Percentiles rank a stretch among this genome's conserved stretches.
These are phyloP conservation scores for Botrytis pseudocinerea DNA, from an alignment of 2,329 filamentous ascomycete genomes.

Conservation along the genomic window DNA sequence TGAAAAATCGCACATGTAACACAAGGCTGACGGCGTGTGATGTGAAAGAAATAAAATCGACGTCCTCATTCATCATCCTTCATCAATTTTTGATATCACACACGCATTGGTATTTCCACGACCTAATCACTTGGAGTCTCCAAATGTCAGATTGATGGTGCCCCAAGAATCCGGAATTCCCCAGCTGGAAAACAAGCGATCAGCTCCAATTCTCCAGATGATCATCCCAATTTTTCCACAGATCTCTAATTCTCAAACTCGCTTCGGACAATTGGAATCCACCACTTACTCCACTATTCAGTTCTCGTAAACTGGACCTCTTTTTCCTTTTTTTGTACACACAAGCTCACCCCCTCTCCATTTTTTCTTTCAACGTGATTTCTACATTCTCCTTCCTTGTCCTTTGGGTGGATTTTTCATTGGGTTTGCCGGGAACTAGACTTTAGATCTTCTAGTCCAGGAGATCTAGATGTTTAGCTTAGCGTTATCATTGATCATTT, in stretches of 20 bases:
- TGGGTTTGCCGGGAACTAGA: background rate
- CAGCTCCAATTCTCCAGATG: conserved; percentile 22
- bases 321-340: background rate
- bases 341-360: conserved; percentile 8
- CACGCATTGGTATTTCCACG: background rate
- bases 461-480: conserved; percentile 1
- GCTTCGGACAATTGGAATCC: background rate
- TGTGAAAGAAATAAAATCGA: background rate
- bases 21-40: conserved; percentile 14
- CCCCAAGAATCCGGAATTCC: conserved; percentile 14
- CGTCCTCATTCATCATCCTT: background rate
- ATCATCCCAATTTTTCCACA: conserved; percentile 17
- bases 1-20: background rate
- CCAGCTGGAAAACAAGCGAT: conserved; percentile 7
- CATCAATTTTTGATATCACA: background rate
- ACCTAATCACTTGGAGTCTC: conserved; percentile 8
- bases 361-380: conserved; percentile 10
- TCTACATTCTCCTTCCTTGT: background rate
- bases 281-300: background rate
- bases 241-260: conserved; percentile 2
- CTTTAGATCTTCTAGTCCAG: background rate
- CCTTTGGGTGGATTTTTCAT: background rate
- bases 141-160: background rate
- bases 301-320: conserved; percentile 7
- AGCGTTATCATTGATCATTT: conserved; percentile 3